Percentiles rank a stretch among this genome's conserved stretches.
phyloP scores from a whole-genome alignment of 805 yeast species.

The Saccharomycopsis sp. region DNA sequence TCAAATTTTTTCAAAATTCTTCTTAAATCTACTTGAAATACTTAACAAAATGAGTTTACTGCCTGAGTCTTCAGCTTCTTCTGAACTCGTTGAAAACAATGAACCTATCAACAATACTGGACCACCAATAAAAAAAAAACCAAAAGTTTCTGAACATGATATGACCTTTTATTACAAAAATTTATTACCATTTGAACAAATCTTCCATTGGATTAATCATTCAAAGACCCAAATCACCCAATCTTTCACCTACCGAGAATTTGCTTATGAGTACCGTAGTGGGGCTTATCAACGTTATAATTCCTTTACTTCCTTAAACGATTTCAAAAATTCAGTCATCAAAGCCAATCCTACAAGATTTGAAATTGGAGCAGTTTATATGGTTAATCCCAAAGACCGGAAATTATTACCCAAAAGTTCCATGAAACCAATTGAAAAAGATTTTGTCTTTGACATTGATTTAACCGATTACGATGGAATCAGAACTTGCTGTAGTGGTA shows the following conservation, averaged over 20 bases:
- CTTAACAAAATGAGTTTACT: not conserved
- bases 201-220: slow-evolving; percentile 88
- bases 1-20: too few relatives aligned
- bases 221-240: slow-evolving; percentile 45
- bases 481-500: slow-evolving; percentile 87
- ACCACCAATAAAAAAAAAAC: too few relatives aligned
- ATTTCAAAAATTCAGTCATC: slow-evolving; percentile 69
- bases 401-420: slow-evolving; percentile 66
- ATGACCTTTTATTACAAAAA: slow-evolving; percentile 63
- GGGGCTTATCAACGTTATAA: slow-evolving; percentile 89
- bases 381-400: slow-evolving; percentile 78
- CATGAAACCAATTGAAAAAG: slow-evolving; percentile 75
- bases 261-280: slow-evolving; percentile 80
- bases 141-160: slow-evolving; percentile 41
- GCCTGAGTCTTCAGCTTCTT: too few relatives aligned
- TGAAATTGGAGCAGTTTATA: slow-evolving; percentile 89
- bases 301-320: slow-evolving; percentile 56
- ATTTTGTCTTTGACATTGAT: slow-evolving; percentile 93
- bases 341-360: slow-evolving; percentile 77
- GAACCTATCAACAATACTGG: too few relatives aligned
- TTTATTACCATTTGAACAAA: slow-evolving; percentile 62
- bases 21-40: not conserved
- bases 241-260: slow-evolving; percentile 82
- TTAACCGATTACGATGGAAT: slow-evolving; percentile 91
- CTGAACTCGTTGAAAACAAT: too few relatives aligned